These are phyloP conservation scores for Coemansia biformis DNA, from an alignment of 192 early-diverging fungal genomes.

Conservation along the genomic window DNA sequence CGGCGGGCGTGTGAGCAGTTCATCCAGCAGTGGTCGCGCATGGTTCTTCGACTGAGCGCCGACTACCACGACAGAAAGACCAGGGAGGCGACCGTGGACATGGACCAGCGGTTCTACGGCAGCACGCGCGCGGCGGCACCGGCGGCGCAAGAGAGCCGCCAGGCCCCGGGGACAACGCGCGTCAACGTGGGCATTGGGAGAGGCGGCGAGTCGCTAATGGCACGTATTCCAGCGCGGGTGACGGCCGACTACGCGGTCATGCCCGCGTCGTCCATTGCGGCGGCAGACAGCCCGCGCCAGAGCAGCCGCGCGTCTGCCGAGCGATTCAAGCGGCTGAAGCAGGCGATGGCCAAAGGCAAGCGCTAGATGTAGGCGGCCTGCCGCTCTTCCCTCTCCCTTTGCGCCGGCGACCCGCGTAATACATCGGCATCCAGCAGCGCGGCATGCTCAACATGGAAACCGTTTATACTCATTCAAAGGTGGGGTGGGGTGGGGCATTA, in stretches of 20 bases:
- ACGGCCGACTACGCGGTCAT: constrained; percentile 40
- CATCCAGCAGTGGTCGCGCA: constrained; percentile 79
- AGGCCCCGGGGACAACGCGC: constrained; percentile 18
- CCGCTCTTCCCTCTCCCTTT: too few species aligned
- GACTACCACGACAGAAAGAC: constrained; percentile 60
- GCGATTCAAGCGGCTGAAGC: constrained; percentile 32
- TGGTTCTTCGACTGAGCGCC: constrained; percentile 71
- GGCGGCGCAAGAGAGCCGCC: too few species aligned
- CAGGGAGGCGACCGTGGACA: constrained; percentile 18
- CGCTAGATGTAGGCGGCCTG: constrained; percentile 6
- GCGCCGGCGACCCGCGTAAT: too few species aligned
- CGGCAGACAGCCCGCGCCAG: constrained; percentile 7
- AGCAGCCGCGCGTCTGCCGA: constrained; percentile 14
- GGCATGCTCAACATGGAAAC: too few species aligned
- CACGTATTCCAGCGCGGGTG: constrained; percentile 36
- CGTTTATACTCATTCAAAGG: too few species aligned
- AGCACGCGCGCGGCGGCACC: constrained; percentile 2
- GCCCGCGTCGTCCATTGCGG: constrained; percentile 34
- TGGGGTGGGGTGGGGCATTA: too few species aligned
- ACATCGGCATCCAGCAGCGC: too few species aligned
- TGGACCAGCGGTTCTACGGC: constrained; percentile 5
- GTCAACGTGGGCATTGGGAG: constrained; percentile 23
- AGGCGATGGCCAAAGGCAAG: constrained; percentile 27
- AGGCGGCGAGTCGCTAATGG: constrained; percentile 22
- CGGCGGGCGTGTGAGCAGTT: constrained; percentile 73